Evolutionary conservation across 2,329 filamentous ascomycete species (phyloP), one percentile per base, ranked within the genome.

Genomic region (Pyrenophora seminiperda): DNA sequence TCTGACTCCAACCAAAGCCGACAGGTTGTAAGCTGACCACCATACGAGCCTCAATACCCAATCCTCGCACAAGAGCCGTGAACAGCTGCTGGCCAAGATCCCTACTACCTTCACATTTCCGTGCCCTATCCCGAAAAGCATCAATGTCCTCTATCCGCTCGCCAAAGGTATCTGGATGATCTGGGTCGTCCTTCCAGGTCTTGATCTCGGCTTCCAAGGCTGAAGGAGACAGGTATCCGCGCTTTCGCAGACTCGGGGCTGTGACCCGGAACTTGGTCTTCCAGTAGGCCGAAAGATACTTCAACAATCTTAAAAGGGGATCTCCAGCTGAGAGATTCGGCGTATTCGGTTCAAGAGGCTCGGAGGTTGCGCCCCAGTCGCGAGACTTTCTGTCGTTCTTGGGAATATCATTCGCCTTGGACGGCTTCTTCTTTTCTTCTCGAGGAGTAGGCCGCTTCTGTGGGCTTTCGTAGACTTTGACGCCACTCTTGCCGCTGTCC

Each of bases 31-130:
- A 70, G 66, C 85, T 97, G 7, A 87, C 86, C 2, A 97, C 85
- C 79, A 97, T 82, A 22, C 93, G 83, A 9, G 90, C 84, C 64
- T 97, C 91, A 2, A 97, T 76, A 0, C 90, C 90, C 9, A 97
- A 69, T 0, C 86, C 91, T 57, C 94, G 81, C 17, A 97, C 71
- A 6, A 99, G 75, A 3, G 91, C 90, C 0, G 91, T 95, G 58
- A 97, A 97, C 0, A 99, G 79, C 66, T 97, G 92, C 0, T 90
- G 87, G 0, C 91, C 92, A 3, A 94, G 81, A 71, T 97, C 94
- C 56, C 92, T 83, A 53, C 91, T 97, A 1, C 94, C 94, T 52
- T 85, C 79, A 62, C 90, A 90, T 24, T 77, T 76, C 55, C 83
- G 83, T 1, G 93, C 93, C 40, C 81, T 77, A 17, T 81, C 75